Base-by-base conservation (phyloP, 768 basidiomycete species). In the Arthromyces matolae region DNA sequence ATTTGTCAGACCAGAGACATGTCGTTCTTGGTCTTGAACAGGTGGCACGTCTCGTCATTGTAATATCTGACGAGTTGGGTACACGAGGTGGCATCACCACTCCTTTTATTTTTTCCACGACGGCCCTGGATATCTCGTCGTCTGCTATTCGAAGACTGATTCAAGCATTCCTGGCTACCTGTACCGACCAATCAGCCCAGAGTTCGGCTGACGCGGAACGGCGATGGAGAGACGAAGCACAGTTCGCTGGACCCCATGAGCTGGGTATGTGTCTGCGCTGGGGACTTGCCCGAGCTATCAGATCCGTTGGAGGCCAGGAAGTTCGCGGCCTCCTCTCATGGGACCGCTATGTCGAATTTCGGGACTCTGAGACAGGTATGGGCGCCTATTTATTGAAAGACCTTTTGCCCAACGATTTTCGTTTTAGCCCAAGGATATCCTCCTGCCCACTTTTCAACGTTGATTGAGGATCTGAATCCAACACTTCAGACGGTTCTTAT, bases 241-340 rank as follows among this genome's bases (percentile, higher is more conserved):
- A 72, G 27, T 89, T 95, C 59, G 89, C 92, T 0, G 84, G 82
- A 4, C 85, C 90, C 9, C 85, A 94, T 51, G 90, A 96, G 59
- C 72, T 98, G 12, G 93, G 86, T 4, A 93, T 94, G 85, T 81
- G 86, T 58, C 72, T 98, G 25, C 83, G 94, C 19, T 99, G 96
- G 96, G 91, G 85, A 25, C 77, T 98, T 5, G 87, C 84, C 3
- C 72, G 93, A 20, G 80, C 91, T 37, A 78, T 90, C 28, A 68
- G 91, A 38, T 76, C 87, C 3, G 76, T 81, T 14, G 79, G 76
- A 25, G 85, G 84, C 1, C 73, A 81, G 52, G 84, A 86, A 36
- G 79, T 85, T n/a, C 78, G 90, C 12, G 96, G 96, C 4, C 69
- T 97, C 23, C 61, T 98, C 33, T 78, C 84, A 53, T 93, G 89